Conservation (phyloP, 495 filamentous ascomycete species). For the Xylaria flabelliformis region DNA sequence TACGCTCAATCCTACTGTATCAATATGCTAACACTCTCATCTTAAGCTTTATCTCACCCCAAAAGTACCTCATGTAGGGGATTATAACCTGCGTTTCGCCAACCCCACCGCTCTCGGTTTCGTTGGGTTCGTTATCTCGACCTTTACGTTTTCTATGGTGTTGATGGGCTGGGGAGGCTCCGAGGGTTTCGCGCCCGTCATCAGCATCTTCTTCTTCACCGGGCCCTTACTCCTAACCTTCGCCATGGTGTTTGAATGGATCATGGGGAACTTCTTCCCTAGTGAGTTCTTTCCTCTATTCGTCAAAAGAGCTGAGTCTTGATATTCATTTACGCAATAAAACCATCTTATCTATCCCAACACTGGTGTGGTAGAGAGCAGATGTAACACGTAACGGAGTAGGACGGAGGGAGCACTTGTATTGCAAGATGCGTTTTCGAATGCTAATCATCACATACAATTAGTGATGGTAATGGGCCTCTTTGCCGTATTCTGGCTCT, state of each 20-base stretch:
- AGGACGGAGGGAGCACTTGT: not conserved
- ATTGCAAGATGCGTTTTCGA: not conserved
- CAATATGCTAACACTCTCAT: not conserved
- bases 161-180: constrained; percentile 64
- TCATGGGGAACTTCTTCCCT: constrained; percentile 60
- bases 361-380: not conserved
- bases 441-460: not conserved
- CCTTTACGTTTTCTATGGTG: constrained; percentile 53
- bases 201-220: constrained; percentile 63
- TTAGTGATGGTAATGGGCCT: constrained; percentile 64
- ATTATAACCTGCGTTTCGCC: constrained; percentile 58
- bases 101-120: constrained; percentile 62
- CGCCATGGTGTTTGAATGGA: constrained; percentile 58
- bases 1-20: not conserved
- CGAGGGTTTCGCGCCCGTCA: constrained; percentile 52
- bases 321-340: too few relatives aligned
- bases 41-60: constrained; percentile 59
- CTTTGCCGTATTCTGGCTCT: constrained; percentile 63
- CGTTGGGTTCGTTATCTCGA: constrained; percentile 60
- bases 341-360: not conserved
- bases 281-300: constrained; percentile 22
- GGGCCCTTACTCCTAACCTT: constrained; percentile 56
- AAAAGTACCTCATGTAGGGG: constrained; percentile 55
- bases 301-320: not conserved
- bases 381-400: not conserved